Evolutionary conservation across 1,284 basidiomycete species (phyloP).

Genomic region (Sporisorium scitamineum): DNA sequence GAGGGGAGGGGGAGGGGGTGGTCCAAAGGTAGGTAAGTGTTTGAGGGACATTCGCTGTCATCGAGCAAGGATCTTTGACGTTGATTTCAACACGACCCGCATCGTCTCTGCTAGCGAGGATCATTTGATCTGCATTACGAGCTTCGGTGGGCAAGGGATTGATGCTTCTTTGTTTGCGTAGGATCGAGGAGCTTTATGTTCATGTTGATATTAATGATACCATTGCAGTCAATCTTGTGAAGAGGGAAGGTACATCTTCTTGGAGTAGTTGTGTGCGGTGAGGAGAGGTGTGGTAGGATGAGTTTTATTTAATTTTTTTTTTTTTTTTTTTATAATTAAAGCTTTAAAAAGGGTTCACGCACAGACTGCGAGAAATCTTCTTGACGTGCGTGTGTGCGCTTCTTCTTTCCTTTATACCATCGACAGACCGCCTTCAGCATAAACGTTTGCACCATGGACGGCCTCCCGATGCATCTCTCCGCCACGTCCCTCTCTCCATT

Average conservation of each 20-base stretch:
- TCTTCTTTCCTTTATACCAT: slow-evolving; percentile 1
- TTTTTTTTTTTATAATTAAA: not conserved
- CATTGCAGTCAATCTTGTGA: not conserved
- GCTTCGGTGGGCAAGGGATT: slow-evolving; percentile 45
- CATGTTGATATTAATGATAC: not conserved
- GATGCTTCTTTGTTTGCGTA: slow-evolving; percentile 48
- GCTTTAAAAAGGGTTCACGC: not conserved
- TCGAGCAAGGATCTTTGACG: slow-evolving; percentile 48
- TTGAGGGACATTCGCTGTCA: slow-evolving; percentile 35
- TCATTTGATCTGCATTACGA: slow-evolving; percentile 47
- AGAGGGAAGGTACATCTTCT: too few species aligned
- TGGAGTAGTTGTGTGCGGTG: too few species aligned
- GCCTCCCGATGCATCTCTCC: not conserved
- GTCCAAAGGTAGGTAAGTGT: slow-evolving; percentile 9
- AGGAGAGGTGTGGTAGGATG: too few species aligned
- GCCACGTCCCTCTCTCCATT: not conserved
- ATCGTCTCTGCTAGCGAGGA: slow-evolving; percentile 58
- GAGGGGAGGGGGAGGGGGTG: not conserved
- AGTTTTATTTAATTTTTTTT: not conserved
- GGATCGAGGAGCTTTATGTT: not conserved
- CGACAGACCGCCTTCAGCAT: not conserved
- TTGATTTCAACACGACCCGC: slow-evolving; percentile 51
- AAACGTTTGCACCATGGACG: slow-evolving; percentile 15
- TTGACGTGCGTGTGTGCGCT: slow-evolving; percentile 1
- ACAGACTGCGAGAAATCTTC: not conserved